These are phyloP conservation scores for Zygoascus flipseniorum DNA, from an alignment of 805 yeast species.

Conservation along the genomic window DNA sequence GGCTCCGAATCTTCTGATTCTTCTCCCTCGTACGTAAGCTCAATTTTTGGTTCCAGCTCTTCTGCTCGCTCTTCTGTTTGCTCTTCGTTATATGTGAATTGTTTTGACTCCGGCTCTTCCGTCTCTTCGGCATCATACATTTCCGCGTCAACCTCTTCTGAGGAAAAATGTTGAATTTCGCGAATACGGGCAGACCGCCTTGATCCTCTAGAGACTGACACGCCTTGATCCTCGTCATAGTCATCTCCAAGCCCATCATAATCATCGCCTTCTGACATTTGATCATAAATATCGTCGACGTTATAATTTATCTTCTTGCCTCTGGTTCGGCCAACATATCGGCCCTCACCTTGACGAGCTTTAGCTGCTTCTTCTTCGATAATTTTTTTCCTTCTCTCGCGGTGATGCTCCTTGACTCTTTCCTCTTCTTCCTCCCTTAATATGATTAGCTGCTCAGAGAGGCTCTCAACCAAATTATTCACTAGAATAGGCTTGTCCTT, in stretches of 20 bases:
- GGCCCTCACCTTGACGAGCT: conserved; percentile 23
- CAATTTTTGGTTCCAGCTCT: no score
- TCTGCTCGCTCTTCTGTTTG: no score
- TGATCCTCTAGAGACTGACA: neutral
- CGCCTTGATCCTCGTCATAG: neutral
- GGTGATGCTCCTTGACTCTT: conserved; percentile 2
- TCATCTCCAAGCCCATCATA: neutral
- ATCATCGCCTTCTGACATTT: conserved; percentile 2
- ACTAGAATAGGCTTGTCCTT: neutral
- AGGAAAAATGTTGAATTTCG: neutral
- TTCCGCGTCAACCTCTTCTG: neutral
- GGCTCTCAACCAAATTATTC: neutral
- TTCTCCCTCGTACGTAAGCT: neutral
- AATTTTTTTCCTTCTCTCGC: conserved; percentile 8
- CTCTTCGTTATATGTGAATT: no score
- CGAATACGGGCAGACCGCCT: neutral
- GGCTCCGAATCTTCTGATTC: neutral
- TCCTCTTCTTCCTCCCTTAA: conserved; percentile 6
- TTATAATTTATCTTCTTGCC: conserved; percentile 24
- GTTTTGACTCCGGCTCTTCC: neutral
- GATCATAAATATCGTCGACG: conserved; percentile 13
- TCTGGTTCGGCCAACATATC: conserved; percentile 25
- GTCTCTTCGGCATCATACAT: neutral
- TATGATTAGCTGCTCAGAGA: conserved; percentile 6
- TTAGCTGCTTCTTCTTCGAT: conserved; percentile 15